Base-by-base conservation (phyloP, 2,329 filamentous ascomycete genomes). In the Harringtonia aguacate region DNA sequence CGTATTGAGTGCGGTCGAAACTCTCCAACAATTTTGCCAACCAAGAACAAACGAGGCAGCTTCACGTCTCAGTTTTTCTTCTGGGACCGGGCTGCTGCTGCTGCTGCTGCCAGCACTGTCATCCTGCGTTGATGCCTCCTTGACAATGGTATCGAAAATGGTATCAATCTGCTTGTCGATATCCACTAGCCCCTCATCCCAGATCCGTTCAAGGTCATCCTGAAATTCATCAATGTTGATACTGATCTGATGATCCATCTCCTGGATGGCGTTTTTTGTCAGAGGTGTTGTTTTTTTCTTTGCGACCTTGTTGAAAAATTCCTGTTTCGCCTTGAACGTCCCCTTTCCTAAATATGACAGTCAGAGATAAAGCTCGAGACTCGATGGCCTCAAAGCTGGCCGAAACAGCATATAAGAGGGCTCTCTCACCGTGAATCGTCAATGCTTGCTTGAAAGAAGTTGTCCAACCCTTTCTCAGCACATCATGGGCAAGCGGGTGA, bases 191-290 rank as follows among this genome's bases (percentile, higher is more conserved):
- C 28, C 20, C 3, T 39, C 30, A 2, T 13, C 17, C 30, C 41
- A 43, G 10, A 44, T 24, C 1, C 13, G 27, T 1, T 36, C 13
- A 10, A 48, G 20, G 12, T 15, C 14, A 1, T 21, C 5, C 18
- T 22, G 13, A 18, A 48, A 46, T 12, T 2, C 8, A 2, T 13
- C 24, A 15, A 45, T 15, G 28, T 45, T 49, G 18, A 4, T 7
- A 1, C 15, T 4, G 8, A 47, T 43, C 33, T 38, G 21, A 6
- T 13, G 8, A 4, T 38, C 36, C 45, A 49, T 44, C 7, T 12
- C 22, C 5, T 18, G 7, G 15, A 49, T 24, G 8, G 44, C 44
- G 9, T 29, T 27, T 8, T 45, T 46, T n/a, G 46, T 28, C 14
- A 48, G 35, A 1, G 3, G 8, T 6, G 41, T 37, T 8, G 38